Conservation (phyloP, 148 eudicot species). For the Bassia scoparia region DNA sequence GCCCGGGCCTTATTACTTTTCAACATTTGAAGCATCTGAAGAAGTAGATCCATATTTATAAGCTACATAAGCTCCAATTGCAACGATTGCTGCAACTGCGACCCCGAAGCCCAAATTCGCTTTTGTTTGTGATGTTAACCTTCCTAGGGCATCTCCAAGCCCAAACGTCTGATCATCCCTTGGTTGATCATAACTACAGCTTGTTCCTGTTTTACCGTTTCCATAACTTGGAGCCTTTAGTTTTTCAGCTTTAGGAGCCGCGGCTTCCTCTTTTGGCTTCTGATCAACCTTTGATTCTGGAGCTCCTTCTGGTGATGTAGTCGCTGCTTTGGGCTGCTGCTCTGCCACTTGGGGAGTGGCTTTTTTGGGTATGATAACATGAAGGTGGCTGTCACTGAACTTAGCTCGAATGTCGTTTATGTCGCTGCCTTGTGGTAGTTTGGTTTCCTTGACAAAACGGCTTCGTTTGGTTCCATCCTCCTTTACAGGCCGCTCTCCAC, state of each 20-base stretch:
- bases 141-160: constrained; percentile 15
- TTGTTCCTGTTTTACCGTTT: constrained; percentile 14
- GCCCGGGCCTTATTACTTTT: constrained; percentile 17
- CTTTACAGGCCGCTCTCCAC: constrained; percentile 48
- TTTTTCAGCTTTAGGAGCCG: no score
- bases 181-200: constrained; percentile 8
- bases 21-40: constrained; percentile 25
- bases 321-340: no score
- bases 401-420: constrained; percentile 48
- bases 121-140: constrained; percentile 23
- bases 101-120: constrained; percentile 26
- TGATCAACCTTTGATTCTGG: no score
- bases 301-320: no score
- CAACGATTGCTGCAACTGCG: constrained; percentile 32
- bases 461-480: constrained; percentile 29
- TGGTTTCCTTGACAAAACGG: constrained; percentile 50
- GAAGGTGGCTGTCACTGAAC: constrained; percentile 39
- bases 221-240: no score
- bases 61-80: constrained; percentile 37
- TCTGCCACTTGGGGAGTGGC: constrained; percentile 9
- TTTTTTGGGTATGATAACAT: constrained; percentile 46
- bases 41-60: constrained; percentile 24
- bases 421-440: constrained; percentile 37
- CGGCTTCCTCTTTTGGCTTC: constrained; percentile 9
- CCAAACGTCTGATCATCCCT: constrained; percentile 5